A percentile compares a stretch with the other conserved stretches of the same genome.
phyloP scores from a whole-genome alignment of 2,329 filamentous ascomycete genomes.

The Penicillium sp. region DNA sequence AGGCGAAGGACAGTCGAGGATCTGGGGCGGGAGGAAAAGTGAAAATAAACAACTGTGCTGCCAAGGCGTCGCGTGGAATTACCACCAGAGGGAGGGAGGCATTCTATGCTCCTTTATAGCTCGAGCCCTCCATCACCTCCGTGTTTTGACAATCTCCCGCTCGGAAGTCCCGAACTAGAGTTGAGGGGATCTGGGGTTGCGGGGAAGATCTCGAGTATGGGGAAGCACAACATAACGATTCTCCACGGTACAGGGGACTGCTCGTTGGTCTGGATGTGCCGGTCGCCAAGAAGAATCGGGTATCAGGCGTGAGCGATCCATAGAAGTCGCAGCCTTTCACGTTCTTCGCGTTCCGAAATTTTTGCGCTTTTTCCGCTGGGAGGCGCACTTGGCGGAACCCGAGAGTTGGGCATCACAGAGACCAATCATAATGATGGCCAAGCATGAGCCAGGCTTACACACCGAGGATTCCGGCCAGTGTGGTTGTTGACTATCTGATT shows the following conservation, averaged over 20 bases:
- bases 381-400: not conserved
- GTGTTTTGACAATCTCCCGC: not conserved
- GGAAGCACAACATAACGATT: not conserved
- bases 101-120: conserved; percentile 3
- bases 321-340: not conserved
- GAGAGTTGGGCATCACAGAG: not conserved
- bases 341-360: not conserved
- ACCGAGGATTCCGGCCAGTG: no score
- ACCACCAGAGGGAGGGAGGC: not conserved
- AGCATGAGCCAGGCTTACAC: no score
- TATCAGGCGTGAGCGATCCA: not conserved
- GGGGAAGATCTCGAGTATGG: conserved; percentile 3
- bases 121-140: not conserved
- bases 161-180: not conserved
- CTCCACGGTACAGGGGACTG: no score
- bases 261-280: conserved; percentile 6
- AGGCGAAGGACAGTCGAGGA: not conserved
- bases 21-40: not conserved
- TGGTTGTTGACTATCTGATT: no score
- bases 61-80: not conserved
- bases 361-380: not conserved
- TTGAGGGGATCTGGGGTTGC: conserved; percentile 3
- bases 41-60: not conserved
- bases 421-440: not conserved
- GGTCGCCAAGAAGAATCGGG: conserved; percentile 7